phyloP scores from a whole-genome alignment of 164 flowering plant genomes.

The Magnolia sinica region DNA sequence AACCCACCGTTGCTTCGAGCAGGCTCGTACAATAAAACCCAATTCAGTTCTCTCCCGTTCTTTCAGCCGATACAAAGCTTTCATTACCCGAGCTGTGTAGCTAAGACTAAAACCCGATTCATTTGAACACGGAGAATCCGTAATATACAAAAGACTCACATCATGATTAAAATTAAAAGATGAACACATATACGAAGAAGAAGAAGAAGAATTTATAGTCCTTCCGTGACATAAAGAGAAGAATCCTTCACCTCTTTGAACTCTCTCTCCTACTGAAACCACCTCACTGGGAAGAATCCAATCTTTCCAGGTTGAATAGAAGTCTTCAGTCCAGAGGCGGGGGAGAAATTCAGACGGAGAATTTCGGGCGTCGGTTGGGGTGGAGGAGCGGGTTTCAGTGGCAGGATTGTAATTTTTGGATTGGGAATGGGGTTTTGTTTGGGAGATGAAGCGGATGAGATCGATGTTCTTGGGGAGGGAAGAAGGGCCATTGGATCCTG shows the following conservation, averaged over 20 bases:
- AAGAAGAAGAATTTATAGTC: slow-evolving; percentile 2
- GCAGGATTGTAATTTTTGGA: background rate
- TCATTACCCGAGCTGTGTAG: slow-evolving; percentile 41
- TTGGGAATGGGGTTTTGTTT: slow-evolving; percentile 18
- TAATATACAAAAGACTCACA: slow-evolving; percentile 50
- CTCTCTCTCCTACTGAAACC: slow-evolving; percentile 18
- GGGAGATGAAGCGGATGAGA: slow-evolving; percentile 52
- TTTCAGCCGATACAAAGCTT: slow-evolving; percentile 43
- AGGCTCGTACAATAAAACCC: slow-evolving; percentile 35
- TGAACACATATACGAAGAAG: background rate
- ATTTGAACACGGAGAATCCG: slow-evolving; percentile 12
- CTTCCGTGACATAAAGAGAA: slow-evolving; percentile 14
- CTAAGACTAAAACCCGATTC: slow-evolving; percentile 37
- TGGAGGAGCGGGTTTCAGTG: background rate
- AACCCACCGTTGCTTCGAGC: slow-evolving; percentile 21
- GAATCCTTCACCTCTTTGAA: background rate
- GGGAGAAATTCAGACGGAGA: slow-evolving; percentile 23
- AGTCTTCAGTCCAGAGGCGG: slow-evolving; percentile 48
- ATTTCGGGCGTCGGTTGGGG: background rate
- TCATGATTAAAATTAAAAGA: slow-evolving; percentile 19
- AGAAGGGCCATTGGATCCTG: slow-evolving; percentile 49
- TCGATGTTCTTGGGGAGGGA: slow-evolving; percentile 94
- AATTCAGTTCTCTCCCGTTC: slow-evolving; percentile 43
- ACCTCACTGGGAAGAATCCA: slow-evolving; percentile 52
- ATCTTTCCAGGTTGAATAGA: slow-evolving; percentile 55